phyloP scores from a whole-genome alignment of 2,329 filamentous ascomycete genomes.

The Cylindrodendrum hubeiense region DNA sequence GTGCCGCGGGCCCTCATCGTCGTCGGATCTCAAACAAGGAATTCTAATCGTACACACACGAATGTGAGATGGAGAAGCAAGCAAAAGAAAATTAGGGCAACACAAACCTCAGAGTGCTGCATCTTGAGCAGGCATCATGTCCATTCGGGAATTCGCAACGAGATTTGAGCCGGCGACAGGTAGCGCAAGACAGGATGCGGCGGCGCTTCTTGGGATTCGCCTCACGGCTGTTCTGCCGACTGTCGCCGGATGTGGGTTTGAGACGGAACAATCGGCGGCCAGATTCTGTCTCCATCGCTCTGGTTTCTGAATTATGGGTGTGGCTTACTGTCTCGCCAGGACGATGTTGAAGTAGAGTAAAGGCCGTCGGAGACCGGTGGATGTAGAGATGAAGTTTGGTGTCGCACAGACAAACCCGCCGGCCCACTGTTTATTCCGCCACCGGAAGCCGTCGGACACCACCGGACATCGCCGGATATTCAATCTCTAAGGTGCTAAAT shows the following conservation, averaged over 20 bases:
- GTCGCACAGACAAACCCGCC: background rate
- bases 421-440: no score
- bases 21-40: constrained; percentile 18
- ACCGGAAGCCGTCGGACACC: no score
- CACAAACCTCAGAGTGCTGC: constrained; percentile 25
- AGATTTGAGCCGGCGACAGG: constrained; percentile 36
- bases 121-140: constrained; percentile 30
- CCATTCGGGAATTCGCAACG: constrained; percentile 33
- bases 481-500: background rate
- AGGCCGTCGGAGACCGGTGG: background rate
- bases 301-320: background rate
- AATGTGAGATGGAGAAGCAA: background rate
- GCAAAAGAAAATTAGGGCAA: background rate
- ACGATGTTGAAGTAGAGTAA: no score
- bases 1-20: background rate
- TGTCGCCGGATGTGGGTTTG: no score
- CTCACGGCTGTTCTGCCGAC: no score
- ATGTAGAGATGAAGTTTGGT: background rate
- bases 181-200: constrained; percentile 35
- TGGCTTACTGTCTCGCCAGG: background rate
- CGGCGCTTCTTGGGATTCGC: constrained; percentile 22
- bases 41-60: background rate
- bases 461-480: no score
- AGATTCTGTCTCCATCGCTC: no score
- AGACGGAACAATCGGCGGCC: no score